Evolutionary conservation across 495 filamentous ascomycete genomes (phyloP).

Genomic region (Talaromyces nanjingensis): DNA sequence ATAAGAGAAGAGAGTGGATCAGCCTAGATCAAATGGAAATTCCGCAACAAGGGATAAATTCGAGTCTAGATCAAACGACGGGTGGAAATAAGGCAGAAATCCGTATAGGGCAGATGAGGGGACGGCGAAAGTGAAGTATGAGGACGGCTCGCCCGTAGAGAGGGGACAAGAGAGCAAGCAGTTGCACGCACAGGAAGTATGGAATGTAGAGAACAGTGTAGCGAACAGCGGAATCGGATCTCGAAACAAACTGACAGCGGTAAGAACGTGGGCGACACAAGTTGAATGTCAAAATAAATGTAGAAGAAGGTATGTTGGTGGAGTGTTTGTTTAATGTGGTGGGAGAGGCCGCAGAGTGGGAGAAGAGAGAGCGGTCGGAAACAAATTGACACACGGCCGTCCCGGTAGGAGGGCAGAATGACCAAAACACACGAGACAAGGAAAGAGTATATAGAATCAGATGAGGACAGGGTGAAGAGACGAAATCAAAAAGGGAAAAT

Average conservation of each 20-base stretch:
- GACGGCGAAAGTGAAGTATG: background rate
- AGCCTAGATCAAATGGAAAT: background rate
- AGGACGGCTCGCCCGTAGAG: background rate
- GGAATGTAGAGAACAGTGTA: slow-evolving; percentile 1
- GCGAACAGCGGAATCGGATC: background rate
- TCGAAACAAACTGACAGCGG: background rate
- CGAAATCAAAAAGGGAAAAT: background rate
- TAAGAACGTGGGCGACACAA: background rate
- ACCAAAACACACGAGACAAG: background rate
- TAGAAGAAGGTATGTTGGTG: background rate
- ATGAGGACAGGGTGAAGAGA: slow-evolving; percentile 1
- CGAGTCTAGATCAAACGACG: background rate
- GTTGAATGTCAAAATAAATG: background rate
- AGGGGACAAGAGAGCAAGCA: background rate
- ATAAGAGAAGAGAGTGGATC: background rate
- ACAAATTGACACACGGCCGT: slow-evolving; percentile 5
- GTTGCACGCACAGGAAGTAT: background rate
- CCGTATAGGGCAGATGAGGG: background rate
- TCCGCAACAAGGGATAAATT: background rate
- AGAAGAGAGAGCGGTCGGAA: slow-evolving; percentile 3
- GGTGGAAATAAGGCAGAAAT: background rate
- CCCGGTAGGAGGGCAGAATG: background rate
- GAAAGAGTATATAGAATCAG: background rate
- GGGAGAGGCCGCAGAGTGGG: background rate
- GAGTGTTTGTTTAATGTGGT: background rate